Evolutionary conservation across 2,329 filamentous ascomycete genomes (phyloP).

Genomic region (Drechslerella coelobrocha): DNA sequence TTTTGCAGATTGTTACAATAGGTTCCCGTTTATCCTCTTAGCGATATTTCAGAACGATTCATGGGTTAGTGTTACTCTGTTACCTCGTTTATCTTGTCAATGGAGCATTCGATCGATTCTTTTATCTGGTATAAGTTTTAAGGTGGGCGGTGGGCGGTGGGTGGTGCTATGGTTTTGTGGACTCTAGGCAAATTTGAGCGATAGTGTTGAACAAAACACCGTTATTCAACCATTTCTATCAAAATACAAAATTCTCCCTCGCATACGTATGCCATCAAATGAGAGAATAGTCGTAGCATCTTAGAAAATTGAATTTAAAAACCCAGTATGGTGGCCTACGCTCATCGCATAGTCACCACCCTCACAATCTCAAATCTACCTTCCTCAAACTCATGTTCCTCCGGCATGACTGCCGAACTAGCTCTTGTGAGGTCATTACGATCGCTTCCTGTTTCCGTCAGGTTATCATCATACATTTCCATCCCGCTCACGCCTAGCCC

Average conservation of each 20-base stretch:
- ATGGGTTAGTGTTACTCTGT: neutral
- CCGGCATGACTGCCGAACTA: conserved; percentile 30
- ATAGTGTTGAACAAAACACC: neutral
- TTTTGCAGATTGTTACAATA: neutral
- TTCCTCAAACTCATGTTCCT: conserved; percentile 7
- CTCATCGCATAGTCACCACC: neutral
- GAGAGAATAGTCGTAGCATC: too few species aligned
- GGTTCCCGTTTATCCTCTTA: too few species aligned
- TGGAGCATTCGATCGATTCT: neutral
- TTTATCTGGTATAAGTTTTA: neutral
- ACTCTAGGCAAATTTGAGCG: neutral
- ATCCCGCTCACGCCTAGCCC: conserved; percentile 2
- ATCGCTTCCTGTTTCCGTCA: conserved; percentile 20
- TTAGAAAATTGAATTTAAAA: too few species aligned
- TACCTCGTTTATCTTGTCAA: neutral
- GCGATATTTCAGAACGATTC: neutral
- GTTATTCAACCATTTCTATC: too few species aligned
- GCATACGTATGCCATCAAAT: too few species aligned
- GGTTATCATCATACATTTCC: conserved; percentile 13
- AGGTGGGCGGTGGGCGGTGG: neutral
- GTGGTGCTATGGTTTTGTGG: neutral
- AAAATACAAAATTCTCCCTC: too few species aligned
- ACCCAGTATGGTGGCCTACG: neutral
- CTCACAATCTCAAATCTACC: conserved; percentile 28
- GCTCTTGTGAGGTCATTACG: conserved; percentile 37